Evolutionary conservation across 306 rosid species (phyloP).

Genomic region (Begonia masoniana): DNA sequence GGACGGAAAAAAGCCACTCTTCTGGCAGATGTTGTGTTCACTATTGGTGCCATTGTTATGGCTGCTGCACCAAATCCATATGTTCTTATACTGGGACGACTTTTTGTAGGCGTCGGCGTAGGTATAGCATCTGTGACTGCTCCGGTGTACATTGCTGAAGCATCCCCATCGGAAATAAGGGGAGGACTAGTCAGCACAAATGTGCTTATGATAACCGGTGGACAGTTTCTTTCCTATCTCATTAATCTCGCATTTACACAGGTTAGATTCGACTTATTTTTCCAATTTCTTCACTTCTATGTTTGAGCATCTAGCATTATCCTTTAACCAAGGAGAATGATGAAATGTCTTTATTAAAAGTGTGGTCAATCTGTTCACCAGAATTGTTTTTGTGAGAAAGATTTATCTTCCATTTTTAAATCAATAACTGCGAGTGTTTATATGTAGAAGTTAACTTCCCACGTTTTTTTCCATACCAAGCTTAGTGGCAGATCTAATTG

Average conservation of each 20-base stretch:
- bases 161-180: conserved; percentile 85
- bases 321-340: not conserved
- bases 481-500: no score
- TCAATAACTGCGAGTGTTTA: no score
- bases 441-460: no score
- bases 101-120: conserved; percentile 61
- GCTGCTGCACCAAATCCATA: conserved; percentile 61
- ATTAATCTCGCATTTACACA: conserved; percentile 60
- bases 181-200: conserved; percentile 71
- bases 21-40: conserved; percentile 53
- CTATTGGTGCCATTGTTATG: conserved; percentile 53
- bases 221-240: conserved; percentile 71
- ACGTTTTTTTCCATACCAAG: no score
- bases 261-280: conserved; percentile 33
- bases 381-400: no score
- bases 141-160: conserved; percentile 84
- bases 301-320: not conserved
- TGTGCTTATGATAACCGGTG: conserved; percentile 72
- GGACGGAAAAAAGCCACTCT: conserved; percentile 77
- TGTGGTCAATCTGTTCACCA: no score
- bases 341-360: no score
- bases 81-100: conserved; percentile 62
- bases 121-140: conserved; percentile 83
- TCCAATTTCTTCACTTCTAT: conserved; percentile 5
- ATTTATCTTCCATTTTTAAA: no score